Evolutionary conservation across 1,139 yeast genomes (phyloP).

Genomic region (Hemisphaericaspora subhashii): DNA sequence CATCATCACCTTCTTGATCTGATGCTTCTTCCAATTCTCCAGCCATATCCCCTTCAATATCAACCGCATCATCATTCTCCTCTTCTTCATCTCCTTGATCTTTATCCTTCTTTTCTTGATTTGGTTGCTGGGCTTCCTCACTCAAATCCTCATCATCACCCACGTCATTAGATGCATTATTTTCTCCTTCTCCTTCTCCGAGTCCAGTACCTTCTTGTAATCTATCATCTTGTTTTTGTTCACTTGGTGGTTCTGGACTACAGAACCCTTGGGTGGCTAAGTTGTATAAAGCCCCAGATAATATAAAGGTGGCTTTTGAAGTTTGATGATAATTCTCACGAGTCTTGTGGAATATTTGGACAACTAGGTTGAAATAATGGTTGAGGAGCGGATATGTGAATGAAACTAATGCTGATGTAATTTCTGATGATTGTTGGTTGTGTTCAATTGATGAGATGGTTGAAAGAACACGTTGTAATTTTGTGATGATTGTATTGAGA

Average conservation of each 20-base stretch:
- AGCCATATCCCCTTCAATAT: conserved; percentile 96
- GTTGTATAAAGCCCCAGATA: conserved; percentile 56
- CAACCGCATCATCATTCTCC: conserved; percentile 75
- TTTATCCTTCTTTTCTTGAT: conserved; percentile 69
- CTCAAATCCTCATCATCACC: conserved; percentile 90
- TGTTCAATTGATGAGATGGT: conserved; percentile 31
- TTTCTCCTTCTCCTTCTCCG: conserved; percentile 94
- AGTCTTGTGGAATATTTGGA: conserved; percentile 39
- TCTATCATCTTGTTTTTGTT: conserved; percentile 61
- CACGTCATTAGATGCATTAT: conserved; percentile 72
- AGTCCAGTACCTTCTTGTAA: conserved; percentile 90
- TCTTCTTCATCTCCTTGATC: conserved; percentile 60
- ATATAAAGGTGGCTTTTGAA: conserved; percentile 60
- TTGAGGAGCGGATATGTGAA: conserved; percentile 59
- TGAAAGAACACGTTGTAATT: conserved; percentile 20
- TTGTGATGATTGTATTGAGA: conserved; percentile 27
- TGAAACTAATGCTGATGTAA: conserved; percentile 45
- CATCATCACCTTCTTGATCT: conserved; percentile 65
- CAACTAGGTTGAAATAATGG: conserved; percentile 50
- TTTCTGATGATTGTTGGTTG: conserved; percentile 32
- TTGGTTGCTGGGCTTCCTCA: conserved; percentile 85
- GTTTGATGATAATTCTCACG: conserved; percentile 49
- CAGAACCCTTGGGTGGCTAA: conserved; percentile 90
- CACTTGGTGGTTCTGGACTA: conserved; percentile 79
- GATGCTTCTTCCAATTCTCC: conserved; percentile 84